A percentile compares a stretch with the other conserved stretches of the same genome.
Evolutionary conservation across 1,284 basidiomycete genomes (phyloP).

Genomic region (Agaricales sp.): DNA sequence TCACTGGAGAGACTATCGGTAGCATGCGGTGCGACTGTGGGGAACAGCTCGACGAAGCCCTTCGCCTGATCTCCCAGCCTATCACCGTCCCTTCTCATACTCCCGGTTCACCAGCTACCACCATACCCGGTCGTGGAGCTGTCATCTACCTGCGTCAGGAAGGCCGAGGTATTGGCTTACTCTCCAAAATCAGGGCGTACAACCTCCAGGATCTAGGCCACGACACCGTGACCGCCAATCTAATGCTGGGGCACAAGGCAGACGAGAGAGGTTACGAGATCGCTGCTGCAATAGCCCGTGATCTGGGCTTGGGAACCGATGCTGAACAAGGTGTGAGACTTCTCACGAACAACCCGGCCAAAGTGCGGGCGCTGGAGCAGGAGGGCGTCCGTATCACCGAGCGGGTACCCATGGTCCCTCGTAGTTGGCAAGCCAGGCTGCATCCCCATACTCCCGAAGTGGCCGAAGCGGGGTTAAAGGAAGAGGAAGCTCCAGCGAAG

Average conservation of each 20-base stretch:
- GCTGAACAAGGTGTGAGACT: slow-evolving; percentile 61
- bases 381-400: slow-evolving; percentile 81
- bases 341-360: slow-evolving; percentile 97
- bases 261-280: slow-evolving; percentile 93
- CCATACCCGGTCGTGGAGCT: slow-evolving; percentile 79
- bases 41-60: slow-evolving; percentile 95
- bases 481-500: slow-evolving; percentile 31
- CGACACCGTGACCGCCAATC: slow-evolving; percentile 95
- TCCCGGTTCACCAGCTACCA: slow-evolving; percentile 21
- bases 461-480: slow-evolving; percentile 13
- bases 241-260: slow-evolving; percentile 90
- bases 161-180: slow-evolving; percentile 93
- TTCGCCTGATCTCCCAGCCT: slow-evolving; percentile 81
- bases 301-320: slow-evolving; percentile 69
- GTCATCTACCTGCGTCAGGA: slow-evolving; percentile 97
- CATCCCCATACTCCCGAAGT: slow-evolving; percentile 12
- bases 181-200: slow-evolving; percentile 96
- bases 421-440: slow-evolving; percentile 67
- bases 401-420: slow-evolving; percentile 89
- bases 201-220: slow-evolving; percentile 98
- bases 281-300: slow-evolving; percentile 82
- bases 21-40: slow-evolving; percentile 99
- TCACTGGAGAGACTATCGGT: slow-evolving; percentile 96
- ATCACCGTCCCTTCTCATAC: slow-evolving; percentile 33
- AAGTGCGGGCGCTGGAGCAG: slow-evolving; percentile 78